Evolutionary conservation across 441 rosid species (phyloP).

Genomic region (Brassica hybrid): DNA sequence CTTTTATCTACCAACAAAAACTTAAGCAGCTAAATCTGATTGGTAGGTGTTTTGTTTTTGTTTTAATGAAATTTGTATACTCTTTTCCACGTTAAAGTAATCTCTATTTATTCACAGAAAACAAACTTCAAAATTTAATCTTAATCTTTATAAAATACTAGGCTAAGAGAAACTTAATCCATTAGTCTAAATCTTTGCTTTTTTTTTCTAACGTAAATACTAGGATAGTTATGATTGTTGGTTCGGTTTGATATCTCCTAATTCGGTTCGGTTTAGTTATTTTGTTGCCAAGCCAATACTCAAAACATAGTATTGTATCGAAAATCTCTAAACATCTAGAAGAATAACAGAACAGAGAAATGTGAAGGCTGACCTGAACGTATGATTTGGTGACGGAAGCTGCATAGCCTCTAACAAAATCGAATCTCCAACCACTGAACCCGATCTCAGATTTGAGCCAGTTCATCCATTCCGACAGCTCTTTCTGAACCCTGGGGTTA

Average conservation of each 20-base stretch:
- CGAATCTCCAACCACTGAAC: slow-evolving; percentile 85
- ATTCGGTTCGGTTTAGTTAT: neutral
- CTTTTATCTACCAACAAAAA: neutral
- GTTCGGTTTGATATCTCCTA: neutral
- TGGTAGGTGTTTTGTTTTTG: neutral
- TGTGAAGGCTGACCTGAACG: slow-evolving; percentile 23
- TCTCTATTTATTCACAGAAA: neutral
- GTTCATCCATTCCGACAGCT: slow-evolving; percentile 86
- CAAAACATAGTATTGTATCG: neutral
- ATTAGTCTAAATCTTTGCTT: neutral
- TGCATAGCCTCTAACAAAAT: slow-evolving; percentile 72
- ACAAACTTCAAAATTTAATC: neutral
- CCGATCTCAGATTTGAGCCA: slow-evolving; percentile 81
- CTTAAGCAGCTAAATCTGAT: neutral
- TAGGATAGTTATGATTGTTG: neutral
- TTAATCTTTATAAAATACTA: neutral
- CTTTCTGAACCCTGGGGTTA: slow-evolving; percentile 64
- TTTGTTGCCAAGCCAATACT: neutral
- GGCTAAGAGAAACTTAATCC: neutral
- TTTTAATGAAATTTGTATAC: neutral
- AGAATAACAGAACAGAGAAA: neutral
- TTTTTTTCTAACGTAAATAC: no score
- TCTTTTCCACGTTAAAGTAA: no score
- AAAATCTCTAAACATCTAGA: neutral
- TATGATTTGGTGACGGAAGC: slow-evolving; percentile 60